Evolutionary conservation across 1,139 yeast genomes (phyloP), one percentile per base, ranked within the genome.

Genomic region (Magnusiomyces magnusii): DNA sequence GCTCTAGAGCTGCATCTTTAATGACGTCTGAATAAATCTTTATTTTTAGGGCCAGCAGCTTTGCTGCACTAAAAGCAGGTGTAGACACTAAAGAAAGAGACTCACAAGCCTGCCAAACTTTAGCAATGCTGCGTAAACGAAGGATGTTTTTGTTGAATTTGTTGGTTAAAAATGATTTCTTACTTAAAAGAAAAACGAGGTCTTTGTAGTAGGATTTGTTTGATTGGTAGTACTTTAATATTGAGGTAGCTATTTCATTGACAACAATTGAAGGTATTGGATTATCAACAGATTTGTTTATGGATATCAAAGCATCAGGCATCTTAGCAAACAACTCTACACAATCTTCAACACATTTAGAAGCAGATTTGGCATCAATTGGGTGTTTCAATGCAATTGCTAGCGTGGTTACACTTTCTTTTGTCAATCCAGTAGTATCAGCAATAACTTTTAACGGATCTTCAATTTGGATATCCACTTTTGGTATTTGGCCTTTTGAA

Each of bases 371-470:
- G 13, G 85, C 64, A 44, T 87, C 63, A 62, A 76, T 79, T 5
- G 83, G 83, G 0, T 91, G 87, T 65, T 84, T 82, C 71, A 84
- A 86, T 0, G 89, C 80, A 49, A 89, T 82, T 3, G 95, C 96
- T 2, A 87, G 76, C 70, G 87, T 88, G 2, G 96, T 88, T 1
- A 86, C 78, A 69, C 87, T 92, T 1, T 96, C 93, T 70, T 79
- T 83, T n/a, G 86, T 76, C 52, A 89, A 74, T 60, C 80, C 76
- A 41, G 82, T 71, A 17, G 86, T 70, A 68, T 88, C 89, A 13
- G 69, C 70, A 31, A 87, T 68, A 65, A 88, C 95, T 19, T 73
- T 75, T 25, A 81, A 67, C 15, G 90, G 53, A 15, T 27, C 21
- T 5, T 44, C 49, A 13, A 44, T 3, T 10, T 17, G 24, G 49